Evolutionary conservation across 306 rosid species (phyloP).

Genomic region (Cicer cuneatum): DNA sequence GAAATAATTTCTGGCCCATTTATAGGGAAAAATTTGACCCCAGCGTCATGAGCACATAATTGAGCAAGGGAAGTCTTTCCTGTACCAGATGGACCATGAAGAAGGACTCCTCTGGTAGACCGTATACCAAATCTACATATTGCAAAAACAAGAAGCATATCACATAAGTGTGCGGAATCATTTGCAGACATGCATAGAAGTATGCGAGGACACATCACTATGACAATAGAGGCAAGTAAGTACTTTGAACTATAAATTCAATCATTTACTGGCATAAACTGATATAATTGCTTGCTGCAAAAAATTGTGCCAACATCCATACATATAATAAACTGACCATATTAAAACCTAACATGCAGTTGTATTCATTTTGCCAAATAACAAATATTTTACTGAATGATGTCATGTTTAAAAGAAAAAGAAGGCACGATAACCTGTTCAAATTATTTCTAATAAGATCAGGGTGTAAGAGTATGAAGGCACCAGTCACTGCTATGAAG

Average conservation of each 20-base stretch:
- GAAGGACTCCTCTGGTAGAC: conserved; percentile 87
- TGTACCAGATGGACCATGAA: conserved; percentile 96
- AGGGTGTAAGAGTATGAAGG: no score
- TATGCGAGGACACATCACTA: conserved; percentile 26
- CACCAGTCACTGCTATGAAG: neutral
- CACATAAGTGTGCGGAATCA: conserved; percentile 39
- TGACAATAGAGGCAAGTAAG: conserved; percentile 3
- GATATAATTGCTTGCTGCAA: conserved; percentile 15
- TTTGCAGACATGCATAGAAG: conserved; percentile 16
- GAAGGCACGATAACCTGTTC: conserved; percentile 2
- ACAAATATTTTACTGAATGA: conserved; percentile 37
- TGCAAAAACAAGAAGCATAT: conserved; percentile 40
- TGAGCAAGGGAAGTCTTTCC: conserved; percentile 90
- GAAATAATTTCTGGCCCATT: conserved; percentile 86
- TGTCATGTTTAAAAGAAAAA: neutral
- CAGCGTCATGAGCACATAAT: conserved; percentile 74
- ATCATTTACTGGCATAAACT: conserved; percentile 26
- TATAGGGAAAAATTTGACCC: conserved; percentile 70
- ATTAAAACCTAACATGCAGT: conserved; percentile 19
- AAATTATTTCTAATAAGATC: conserved; percentile 23
- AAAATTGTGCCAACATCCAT: conserved; percentile 11
- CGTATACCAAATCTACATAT: conserved; percentile 75
- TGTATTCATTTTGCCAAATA: conserved; percentile 21
- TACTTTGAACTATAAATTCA: conserved; percentile 36
- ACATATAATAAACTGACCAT: conserved; percentile 2